Conservation (phyloP, 768 basidiomycete genomes). For the Mrakia gelida region DNA sequence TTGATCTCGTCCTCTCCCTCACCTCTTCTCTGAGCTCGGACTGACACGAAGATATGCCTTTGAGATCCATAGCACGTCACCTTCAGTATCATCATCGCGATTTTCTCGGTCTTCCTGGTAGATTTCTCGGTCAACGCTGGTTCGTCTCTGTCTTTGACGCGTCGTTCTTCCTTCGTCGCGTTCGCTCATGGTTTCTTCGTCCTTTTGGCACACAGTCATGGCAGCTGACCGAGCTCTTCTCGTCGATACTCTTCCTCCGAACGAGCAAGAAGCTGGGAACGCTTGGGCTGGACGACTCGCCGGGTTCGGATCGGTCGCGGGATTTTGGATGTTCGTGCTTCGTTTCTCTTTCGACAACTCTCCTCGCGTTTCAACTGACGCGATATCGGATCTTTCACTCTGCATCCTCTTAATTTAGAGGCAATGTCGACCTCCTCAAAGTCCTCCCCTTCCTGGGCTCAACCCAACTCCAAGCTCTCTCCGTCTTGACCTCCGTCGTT, state of each 20-base stretch:
- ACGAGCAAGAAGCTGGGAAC: slow-evolving; percentile 75
- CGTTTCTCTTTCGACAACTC: background rate
- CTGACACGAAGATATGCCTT: background rate
- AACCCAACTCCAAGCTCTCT: slow-evolving; percentile 74
- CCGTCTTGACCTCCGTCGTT: slow-evolving; percentile 65
- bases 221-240: slow-evolving; percentile 85
- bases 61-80: slow-evolving; percentile 53
- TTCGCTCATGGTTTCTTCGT: background rate
- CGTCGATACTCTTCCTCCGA: slow-evolving; percentile 73
- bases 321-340: slow-evolving; percentile 72
- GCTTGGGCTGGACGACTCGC: slow-evolving; percentile 96
- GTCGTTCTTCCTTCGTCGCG: too few species aligned
- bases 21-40: background rate
- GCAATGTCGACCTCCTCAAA: slow-evolving; percentile 69
- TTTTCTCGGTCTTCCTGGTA: slow-evolving; percentile 63
- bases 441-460: slow-evolving; percentile 70
- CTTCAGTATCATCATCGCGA: slow-evolving; percentile 71
- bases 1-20: slow-evolving; percentile 18
- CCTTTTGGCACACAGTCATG: slow-evolving; percentile 54
- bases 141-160: background rate
- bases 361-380: background rate
- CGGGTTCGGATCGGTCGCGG: slow-evolving; percentile 75
- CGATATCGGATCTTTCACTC: too few species aligned
- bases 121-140: slow-evolving; percentile 51
- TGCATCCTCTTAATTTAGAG: slow-evolving; percentile 49